phyloP scores from a whole-genome alignment of 2,329 filamentous ascomycete species.

The Cadophora gregata region DNA sequence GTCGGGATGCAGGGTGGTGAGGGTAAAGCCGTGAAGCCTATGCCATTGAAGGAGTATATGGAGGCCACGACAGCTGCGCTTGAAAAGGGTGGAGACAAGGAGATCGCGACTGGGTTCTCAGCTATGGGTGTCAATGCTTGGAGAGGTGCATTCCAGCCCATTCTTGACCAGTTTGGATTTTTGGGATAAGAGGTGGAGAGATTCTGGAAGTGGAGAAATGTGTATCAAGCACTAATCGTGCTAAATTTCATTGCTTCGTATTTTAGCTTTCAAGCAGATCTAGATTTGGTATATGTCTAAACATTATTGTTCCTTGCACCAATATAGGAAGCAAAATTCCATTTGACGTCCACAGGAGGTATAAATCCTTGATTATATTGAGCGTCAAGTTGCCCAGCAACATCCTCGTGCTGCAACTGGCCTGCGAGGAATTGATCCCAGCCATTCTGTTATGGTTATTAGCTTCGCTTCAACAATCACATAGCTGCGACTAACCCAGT shows the following conservation, averaged over 20 bases:
- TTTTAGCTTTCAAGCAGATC: not conserved
- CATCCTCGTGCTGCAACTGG: constrained; percentile 12
- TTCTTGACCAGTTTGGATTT: constrained; percentile 28
- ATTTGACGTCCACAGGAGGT: not conserved
- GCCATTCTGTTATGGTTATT: constrained; percentile 27
- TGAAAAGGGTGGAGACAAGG: constrained; percentile 41
- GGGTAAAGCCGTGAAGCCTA: constrained; percentile 40
- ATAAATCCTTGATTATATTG: constrained; percentile 30
- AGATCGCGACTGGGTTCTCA: constrained; percentile 43
- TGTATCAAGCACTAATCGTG: not conserved
- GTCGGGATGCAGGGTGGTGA: constrained; percentile 34
- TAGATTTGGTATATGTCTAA: not conserved
- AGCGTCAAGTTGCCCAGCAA: constrained; percentile 7
- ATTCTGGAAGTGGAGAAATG: not conserved
- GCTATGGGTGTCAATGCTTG: constrained; percentile 32
- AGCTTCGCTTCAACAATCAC: not conserved
- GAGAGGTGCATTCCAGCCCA: constrained; percentile 32
- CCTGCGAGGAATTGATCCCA: constrained; percentile 35
- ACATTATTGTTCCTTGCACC: not conserved
- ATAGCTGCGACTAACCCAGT: constrained; percentile 32
- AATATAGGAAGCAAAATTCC: not conserved
- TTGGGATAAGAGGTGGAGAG: constrained; percentile 2
- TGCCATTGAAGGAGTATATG: constrained; percentile 46
- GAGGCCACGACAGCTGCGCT: constrained; percentile 39
- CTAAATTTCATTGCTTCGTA: too few species aligned